Base-by-base conservation (phyloP, 495 filamentous ascomycete genomes). In the Penicillium roqueforti region DNA sequence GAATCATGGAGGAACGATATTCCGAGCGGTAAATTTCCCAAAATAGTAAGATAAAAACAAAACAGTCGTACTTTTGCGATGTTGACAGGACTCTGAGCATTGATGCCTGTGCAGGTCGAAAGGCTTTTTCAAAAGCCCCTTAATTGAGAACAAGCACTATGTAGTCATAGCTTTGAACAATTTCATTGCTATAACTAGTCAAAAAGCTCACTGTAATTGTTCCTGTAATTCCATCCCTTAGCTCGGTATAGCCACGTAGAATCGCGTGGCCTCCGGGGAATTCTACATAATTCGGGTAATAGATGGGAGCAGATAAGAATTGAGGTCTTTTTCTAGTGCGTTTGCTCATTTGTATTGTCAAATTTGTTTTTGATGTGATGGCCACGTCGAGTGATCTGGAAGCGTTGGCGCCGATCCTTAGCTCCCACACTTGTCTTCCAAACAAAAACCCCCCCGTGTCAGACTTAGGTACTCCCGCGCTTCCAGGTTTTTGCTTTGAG, bases 41-140 rank as follows among this genome's bases (percentile, higher is more conserved):
- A 65, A 66, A 47, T 1, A 57, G 70, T 16, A 63, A 70, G 69
- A 69, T 31, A 61, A 69, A 63, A 73, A 73, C 68, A 73, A 73
- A 69, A 57, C 18, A 42, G 31, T 4, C 31, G 37, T 42, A 18
- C 39, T 28, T 48, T 40, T 22, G 36, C 26, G 10, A 9, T 20
- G 20, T 40, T 9, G 4, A 28, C 20, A 16, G 5, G 8, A 39
- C 36, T 48, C 20, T 11, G 16, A 50, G 36, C 47, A 50, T 16
- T 39, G 34, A 49, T 49, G 32, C 23, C 6, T 49, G 26, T 25
- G 46, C 20, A 37, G 6, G 42, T 16, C 31, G 31, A 49, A 13
- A 11, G 6, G 42, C 25, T 26, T 4, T 14, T 9, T 14, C 28
- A 10, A 28, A 9, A 10, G 14, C 18, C 3, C 28, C 28, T 2